Evolutionary conservation across 176 grass and related monocot species (phyloP).

Genomic region (Eleusine indica): DNA sequence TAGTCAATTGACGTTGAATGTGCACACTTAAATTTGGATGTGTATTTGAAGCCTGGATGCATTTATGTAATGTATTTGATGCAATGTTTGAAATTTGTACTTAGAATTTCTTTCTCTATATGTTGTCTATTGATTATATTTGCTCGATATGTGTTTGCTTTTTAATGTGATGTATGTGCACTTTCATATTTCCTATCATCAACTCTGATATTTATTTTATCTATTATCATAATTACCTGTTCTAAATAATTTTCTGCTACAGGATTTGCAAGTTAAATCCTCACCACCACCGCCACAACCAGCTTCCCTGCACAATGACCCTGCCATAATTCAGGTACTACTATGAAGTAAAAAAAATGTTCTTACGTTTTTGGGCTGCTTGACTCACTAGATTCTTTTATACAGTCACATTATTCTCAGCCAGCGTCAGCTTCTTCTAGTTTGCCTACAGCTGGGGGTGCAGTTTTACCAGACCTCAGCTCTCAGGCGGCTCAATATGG

Average conservation of each 20-base stretch:
- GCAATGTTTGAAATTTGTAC: neutral
- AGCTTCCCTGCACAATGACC: conserved; percentile 70
- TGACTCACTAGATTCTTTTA: conserved; percentile 33
- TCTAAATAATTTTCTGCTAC: conserved; percentile 32
- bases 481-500: conserved; percentile 69
- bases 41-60: neutral
- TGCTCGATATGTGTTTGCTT: neutral
- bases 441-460: conserved; percentile 62
- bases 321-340: conserved; percentile 85
- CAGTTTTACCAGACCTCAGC: conserved; percentile 62
- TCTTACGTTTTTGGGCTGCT: neutral
- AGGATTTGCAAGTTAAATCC: conserved; percentile 92
- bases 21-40: neutral
- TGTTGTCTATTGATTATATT: neutral
- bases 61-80: neutral
- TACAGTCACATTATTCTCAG: conserved; percentile 76
- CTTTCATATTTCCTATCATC: neutral
- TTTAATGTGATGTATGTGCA: neutral
- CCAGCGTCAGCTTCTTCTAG: conserved; percentile 58
- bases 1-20: neutral
- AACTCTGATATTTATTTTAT: neutral
- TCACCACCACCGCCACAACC: conserved; percentile 56
- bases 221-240: conserved; percentile 18
- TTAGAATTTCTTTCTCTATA: neutral
- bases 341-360: neutral